Base-by-base conservation (phyloP, 306 rosid species). In the Ormosia emarginata region DNA sequence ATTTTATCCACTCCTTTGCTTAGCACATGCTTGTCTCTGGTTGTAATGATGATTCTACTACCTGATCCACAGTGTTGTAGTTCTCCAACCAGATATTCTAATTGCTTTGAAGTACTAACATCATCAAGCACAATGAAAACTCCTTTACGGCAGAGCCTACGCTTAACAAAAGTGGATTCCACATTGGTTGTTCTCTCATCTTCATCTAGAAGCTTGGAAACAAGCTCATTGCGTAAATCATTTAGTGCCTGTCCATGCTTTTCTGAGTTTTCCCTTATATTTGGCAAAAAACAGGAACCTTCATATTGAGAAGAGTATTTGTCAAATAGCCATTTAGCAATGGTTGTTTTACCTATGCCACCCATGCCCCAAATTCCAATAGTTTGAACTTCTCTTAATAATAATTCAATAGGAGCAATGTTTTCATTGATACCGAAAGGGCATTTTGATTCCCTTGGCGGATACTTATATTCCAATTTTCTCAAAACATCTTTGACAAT, bases 81-180 rank as follows among this genome's bases (percentile, higher is more conserved):
- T 13, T 50, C 74, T 52, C 39, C 33, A 17, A 4, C 66, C 1
- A 66, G 11, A 29, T 17, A 18, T 9, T 66, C 74, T 13, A 78
- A 66, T 78, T 78, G 82, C 39, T 15, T 8, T 11, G 4, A 2
- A 11, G 15, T 10, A 37, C 10, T 56, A 0, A 78, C 67, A 66
- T 78, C 66, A 50, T 65, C 81, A 8, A 77, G 74, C 33, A 77
- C 73, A 46, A 77, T 10, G 13, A 77, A 37, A 47, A 77, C 64
- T 49, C 67, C 36, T 17, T 14, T 78, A 1, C 41, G 2, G 11
- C 24, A 5, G 0, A 66, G 53, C 30, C 56, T 78, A 2, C 72
- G 37, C 40, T 1, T 18, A 74, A 56, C 40, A 37, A 59, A 4
- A 0, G 11, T 17, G 46, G 66, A 55, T 58, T 33, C 53, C 2